Evolutionary conservation across 306 rosid species (phyloP).

Genomic region (Lablab purpureus): DNA sequence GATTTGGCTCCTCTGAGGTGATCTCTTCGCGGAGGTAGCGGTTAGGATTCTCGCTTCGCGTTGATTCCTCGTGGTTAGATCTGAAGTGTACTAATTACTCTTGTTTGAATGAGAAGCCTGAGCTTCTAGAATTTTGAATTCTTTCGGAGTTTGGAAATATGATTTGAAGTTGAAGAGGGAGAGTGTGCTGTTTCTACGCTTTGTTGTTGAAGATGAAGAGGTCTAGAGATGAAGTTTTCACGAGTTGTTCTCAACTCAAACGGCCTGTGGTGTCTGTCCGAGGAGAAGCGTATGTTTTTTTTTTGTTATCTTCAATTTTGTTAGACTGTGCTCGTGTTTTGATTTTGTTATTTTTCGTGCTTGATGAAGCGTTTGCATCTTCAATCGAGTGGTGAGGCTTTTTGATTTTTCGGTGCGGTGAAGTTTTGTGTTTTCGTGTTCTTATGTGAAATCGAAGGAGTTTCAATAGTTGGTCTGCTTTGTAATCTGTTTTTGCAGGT

Average conservation of each 20-base stretch:
- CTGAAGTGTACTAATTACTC: slow-evolving; percentile 62
- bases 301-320: slow-evolving; percentile 10
- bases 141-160: slow-evolving; percentile 57
- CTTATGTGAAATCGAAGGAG: slow-evolving; percentile 43
- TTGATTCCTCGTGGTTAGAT: slow-evolving; percentile 63
- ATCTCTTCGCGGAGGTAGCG: slow-evolving; percentile 51
- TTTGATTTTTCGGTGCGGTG: slow-evolving; percentile 23
- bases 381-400: slow-evolving; percentile 49
- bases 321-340: slow-evolving; percentile 36
- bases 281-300: slow-evolving; percentile 74
- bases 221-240: slow-evolving; percentile 82
- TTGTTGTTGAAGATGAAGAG: slow-evolving; percentile 75
- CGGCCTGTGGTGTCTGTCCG: slow-evolving; percentile 77
- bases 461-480: slow-evolving; percentile 20
- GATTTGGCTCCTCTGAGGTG: slow-evolving; percentile 52
- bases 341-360: slow-evolving; percentile 8
- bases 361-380: slow-evolving; percentile 52
- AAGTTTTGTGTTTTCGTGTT: slow-evolving; percentile 13
- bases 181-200: slow-evolving; percentile 14
- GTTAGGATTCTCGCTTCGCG: slow-evolving; percentile 58
- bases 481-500: slow-evolving; percentile 12
- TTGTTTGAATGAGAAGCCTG: slow-evolving; percentile 63
- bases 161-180: slow-evolving; percentile 62
- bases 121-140: slow-evolving; percentile 58
- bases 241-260: slow-evolving; percentile 77